Evolutionary conservation across 2,329 filamentous ascomycete species (phyloP).

Genomic region (Ceratocystis ficicola): DNA sequence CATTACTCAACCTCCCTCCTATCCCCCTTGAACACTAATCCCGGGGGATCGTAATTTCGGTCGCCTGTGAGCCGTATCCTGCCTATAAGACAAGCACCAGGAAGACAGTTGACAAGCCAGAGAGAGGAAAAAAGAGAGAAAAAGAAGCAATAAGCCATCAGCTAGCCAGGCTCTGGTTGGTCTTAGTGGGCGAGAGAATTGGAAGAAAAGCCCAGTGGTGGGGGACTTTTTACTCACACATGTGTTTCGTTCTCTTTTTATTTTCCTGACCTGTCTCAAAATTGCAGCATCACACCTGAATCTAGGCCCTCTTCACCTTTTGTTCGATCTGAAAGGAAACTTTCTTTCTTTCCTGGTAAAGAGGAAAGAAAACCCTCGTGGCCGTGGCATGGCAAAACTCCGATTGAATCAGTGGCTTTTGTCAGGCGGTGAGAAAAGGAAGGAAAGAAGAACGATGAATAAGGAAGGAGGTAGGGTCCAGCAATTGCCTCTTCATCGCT

Average conservation of each 20-base stretch:
- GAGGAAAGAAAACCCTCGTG: too few relatives aligned
- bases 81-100: background rate
- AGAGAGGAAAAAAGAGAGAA: too few relatives aligned
- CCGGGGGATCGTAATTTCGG: conserved; percentile 2
- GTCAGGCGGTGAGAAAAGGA: conserved; percentile 6
- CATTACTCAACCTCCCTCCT: background rate
- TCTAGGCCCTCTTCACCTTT: background rate
- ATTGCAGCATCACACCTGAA: background rate
- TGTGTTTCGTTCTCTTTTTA: background rate
- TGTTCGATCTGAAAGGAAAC: background rate
- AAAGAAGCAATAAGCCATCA: too few relatives aligned
- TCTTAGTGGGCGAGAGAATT: too few relatives aligned
- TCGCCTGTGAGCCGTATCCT: background rate
- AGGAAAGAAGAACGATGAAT: background rate
- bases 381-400: background rate
- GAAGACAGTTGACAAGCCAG: too few relatives aligned
- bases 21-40: background rate
- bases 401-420: background rate
- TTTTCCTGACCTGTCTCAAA: background rate
- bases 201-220: too few relatives aligned
- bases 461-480: too few relatives aligned
- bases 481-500: background rate
- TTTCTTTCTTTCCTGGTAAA: background rate
- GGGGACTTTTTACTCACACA: background rate
- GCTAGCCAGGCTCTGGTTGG: too few relatives aligned